Base-by-base conservation (phyloP, 805 yeast genomes). In the Monosporozyma servazzii region DNA sequence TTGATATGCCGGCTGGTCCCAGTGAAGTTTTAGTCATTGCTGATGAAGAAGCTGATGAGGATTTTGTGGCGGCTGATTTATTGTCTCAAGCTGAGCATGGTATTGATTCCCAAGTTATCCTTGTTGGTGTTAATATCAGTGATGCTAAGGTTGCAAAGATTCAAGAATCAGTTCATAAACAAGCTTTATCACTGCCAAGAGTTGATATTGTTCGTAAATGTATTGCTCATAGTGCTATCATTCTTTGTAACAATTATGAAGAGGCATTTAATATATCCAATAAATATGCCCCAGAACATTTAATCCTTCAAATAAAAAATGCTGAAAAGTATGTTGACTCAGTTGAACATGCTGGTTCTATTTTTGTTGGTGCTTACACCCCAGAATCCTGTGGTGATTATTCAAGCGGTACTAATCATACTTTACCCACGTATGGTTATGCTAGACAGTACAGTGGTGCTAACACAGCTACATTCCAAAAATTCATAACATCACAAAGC, bases 1-100 rank as follows among this genome's bases (percentile, higher is more conserved):
- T 93, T 59, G 99, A 93, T 69, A 91, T 93, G 98, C 99, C 99
- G 48, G 99, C 99, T 25, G 99, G 99, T 9, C 99, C 99, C 29
- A 86, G 96, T 49, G 99, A 93, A 71, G 99, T 93, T 23, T 75
- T 93, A 53, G 99, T 91, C n/a, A 75, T 93, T 60, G 96, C 96
- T 47, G 99, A 93, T 67, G 79, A 75, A 53, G 64, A 77, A 45
- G 88, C 97, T 11, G 96, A 89, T 70, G 91, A 95, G 23, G 96
- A 89, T 63, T 93, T 88, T 69, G 99, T 93, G 30, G 99, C 97
- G n/a, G 80, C 89, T 57, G 99, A 93, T 68, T 76, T 93, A 65
- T 75, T 93, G 53, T 90, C 98, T 0, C 99, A 93, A 73, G 99
- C 99, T 29, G 99, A 93, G 73, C 99, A 93, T 68, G 99, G 99